phyloP scores from a whole-genome alignment of 768 basidiomycete species.

The Chiua virens region DNA sequence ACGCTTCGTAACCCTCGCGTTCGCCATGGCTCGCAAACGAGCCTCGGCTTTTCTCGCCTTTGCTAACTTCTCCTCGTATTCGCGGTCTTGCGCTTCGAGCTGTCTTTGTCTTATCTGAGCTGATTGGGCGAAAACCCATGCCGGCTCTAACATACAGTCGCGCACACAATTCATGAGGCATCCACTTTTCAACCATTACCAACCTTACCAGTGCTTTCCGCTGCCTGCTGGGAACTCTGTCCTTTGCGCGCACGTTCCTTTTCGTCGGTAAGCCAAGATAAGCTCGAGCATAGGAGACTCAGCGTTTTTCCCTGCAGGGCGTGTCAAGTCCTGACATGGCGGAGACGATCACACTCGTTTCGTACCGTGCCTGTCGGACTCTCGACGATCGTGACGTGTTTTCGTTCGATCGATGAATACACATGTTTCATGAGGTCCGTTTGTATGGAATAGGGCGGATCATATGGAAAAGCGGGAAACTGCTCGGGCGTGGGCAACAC shows the following conservation, averaged over 20 bases:
- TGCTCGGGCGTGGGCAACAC: conserved; percentile 57
- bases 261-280: conserved; percentile 76
- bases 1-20: conserved; percentile 60
- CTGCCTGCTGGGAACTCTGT: conserved; percentile 41
- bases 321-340: background rate
- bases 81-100: conserved; percentile 65
- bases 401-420: conserved; percentile 74
- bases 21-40: conserved; percentile 49
- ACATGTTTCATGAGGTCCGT: conserved; percentile 85
- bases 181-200: background rate
- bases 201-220: conserved; percentile 27
- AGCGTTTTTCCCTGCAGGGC: conserved; percentile 79
- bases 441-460: conserved; percentile 83
- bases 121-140: conserved; percentile 79
- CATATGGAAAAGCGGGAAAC: conserved; percentile 85
- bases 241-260: conserved; percentile 69
- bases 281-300: conserved; percentile 70
- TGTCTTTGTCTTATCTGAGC: conserved; percentile 61
- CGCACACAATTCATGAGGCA: conserved; percentile 16
- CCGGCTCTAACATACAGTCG: conserved; percentile 43
- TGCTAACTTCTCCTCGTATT: conserved; percentile 59
- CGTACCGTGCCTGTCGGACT: conserved; percentile 87
- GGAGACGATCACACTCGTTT: background rate
- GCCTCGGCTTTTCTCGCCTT: conserved; percentile 66
- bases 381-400: conserved; percentile 79